Evolutionary conservation across 352 stramenopile species (phyloP), one percentile per base, ranked within the genome.

Genomic region (Phytophthora melonis): DNA sequence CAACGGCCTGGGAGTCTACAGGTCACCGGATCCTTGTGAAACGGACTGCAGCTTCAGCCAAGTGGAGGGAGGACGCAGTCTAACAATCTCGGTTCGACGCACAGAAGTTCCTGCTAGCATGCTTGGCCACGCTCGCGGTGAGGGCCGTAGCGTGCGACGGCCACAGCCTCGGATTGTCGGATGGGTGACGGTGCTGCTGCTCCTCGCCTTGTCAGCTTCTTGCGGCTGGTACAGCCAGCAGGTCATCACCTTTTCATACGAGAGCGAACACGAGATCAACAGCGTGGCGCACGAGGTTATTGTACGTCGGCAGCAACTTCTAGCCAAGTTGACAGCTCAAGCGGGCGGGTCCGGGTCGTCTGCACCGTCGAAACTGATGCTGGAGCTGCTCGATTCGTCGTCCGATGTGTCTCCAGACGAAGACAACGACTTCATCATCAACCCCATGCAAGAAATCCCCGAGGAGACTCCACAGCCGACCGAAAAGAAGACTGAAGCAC

Each of bases 191-290:
- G 66, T 78, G 23, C 49, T 78, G 50, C 39, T 68, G 1, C 66
- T 78, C 3, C 47, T 78, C 18, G 49, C 52, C 19, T 18, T 74
- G 14, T 71, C 71, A 36, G 71, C 60, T 30, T 72, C 56, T 18
- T 78, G 71, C 16, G 71, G 71, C 2, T 78, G 62, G 61, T 78
- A 78, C 57, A 78, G 66, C 25, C 71, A 78, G 41, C 66, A 68
- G 19, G 47, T 55, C 45, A 54, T 68, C 60, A 68, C 18, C 3
- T 63, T 68, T 39, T 70, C 66, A 19, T 54, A 69, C 39, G 52
- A 68, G 43, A 34, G 58, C 13, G 54, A 65, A 41, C 54, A 25
- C 32, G 61, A 65, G 49, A 41, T 55, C 54, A 68, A 59, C 14
- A 74, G 57, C 10, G 70, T 66, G 58, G 69, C 54, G 5, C 70